These are phyloP conservation scores for Tagetes patula DNA, from an alignment of 129 eudicot species.

Conservation along the genomic window DNA sequence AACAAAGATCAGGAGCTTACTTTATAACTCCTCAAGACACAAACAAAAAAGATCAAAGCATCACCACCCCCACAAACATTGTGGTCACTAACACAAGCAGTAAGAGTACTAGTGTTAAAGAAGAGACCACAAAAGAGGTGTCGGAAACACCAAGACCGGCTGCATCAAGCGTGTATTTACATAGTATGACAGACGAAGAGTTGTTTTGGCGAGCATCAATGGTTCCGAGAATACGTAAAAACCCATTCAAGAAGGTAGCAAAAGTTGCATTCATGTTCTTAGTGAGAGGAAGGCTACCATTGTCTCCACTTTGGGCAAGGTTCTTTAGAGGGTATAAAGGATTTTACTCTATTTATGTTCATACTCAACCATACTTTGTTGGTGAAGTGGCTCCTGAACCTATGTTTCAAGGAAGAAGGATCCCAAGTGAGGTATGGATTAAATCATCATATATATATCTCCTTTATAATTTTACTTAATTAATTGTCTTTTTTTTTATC, in stretches of 20 bases:
- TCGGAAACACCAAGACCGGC: constrained; percentile 36
- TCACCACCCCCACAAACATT: constrained; percentile 17
- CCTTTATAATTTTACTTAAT: background rate
- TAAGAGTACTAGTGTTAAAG: background rate
- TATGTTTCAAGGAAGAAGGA: constrained; percentile 63
- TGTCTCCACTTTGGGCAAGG: constrained; percentile 66
- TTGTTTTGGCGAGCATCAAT: constrained; percentile 66
- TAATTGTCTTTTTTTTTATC: background rate
- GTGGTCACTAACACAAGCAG: constrained; percentile 18
- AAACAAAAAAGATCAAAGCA: constrained; percentile 17
- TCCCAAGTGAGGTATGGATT: constrained; percentile 61
- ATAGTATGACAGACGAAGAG: constrained; percentile 53
- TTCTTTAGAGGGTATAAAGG: constrained; percentile 62
- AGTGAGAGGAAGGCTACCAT: constrained; percentile 49
- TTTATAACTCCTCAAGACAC: constrained; percentile 19
- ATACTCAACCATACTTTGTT: constrained; percentile 57
- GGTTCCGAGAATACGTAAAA: constrained; percentile 35
- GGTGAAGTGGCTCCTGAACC: constrained; percentile 45
- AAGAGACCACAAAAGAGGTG: constrained; percentile 26
- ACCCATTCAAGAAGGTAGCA: constrained; percentile 40
- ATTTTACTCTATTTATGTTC: constrained; percentile 64
- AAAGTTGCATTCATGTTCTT: constrained; percentile 77
- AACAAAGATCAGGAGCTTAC: constrained; percentile 6
- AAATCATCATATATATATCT: too few relatives aligned
- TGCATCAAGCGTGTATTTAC: constrained; percentile 31